Base-by-base conservation (phyloP, 2,329 filamentous ascomycete species). In the Lasiodiplodia citricola region DNA sequence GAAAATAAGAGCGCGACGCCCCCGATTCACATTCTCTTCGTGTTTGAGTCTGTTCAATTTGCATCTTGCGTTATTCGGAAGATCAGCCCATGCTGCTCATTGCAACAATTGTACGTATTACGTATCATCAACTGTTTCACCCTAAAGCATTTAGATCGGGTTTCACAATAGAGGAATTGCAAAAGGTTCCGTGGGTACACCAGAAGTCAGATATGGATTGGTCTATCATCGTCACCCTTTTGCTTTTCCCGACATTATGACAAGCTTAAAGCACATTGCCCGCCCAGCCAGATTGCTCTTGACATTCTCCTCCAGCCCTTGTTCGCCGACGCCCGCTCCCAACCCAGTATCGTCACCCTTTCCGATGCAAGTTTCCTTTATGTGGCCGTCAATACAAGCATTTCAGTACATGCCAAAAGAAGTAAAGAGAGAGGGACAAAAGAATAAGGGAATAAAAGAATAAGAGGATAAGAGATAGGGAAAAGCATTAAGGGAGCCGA, bases 181-280 rank as follows among this genome's bases (percentile, higher is more conserved):
- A 28, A 25, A 13, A 25, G 18, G 16, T 14, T 4, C 44, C n/a
- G 21, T 47, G 16, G 13, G 38, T 62, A 62, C 66, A 55, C 47
- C 56, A 54, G 57, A 68, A 68, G 66, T 68, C 66, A 44, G 47
- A 68, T 54, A 63, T 63, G 66, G 66, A 63, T 68, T 68, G 44
- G 66, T 68, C 66, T 68, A 68, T 62, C 47, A 44, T 41, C 28
- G 60, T 35, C 58, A 35, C 21, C 10, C 21, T 28, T 50, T 21
- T 16, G 18, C n/a, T 58, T 31, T 60, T 60, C 28, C 60, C 60
- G 44, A 11, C 37, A 63, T 63, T 37, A 63, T 63, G 58, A 37
- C 56, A 68, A 68, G 56, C 28, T 56, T 25, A 52, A 21, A 21
- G 13, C 52, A 66, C 16, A 57, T 57, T 44, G 31, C 28, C 54